Percentiles rank a stretch among this genome's conserved stretches.
Conservation (phyloP, 2,329 filamentous ascomycete species). For the Xylariaceae sp. region DNA sequence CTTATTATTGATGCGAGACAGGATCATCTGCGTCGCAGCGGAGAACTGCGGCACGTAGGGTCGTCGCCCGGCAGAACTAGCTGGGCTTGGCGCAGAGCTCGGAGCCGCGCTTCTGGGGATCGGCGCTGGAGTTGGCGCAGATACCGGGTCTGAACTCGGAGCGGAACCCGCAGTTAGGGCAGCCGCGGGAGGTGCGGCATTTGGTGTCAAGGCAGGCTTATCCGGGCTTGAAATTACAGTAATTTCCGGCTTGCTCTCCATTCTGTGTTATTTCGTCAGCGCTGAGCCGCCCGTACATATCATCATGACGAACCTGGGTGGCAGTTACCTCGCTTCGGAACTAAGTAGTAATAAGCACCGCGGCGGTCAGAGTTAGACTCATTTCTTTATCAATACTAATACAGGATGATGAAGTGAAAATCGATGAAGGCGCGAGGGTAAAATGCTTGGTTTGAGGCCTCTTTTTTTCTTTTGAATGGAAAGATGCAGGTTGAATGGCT, state of each 20-base stretch:
- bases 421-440: background rate
- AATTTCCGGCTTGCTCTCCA: conserved; percentile 9
- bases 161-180: conserved; percentile 6
- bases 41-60: conserved; percentile 35
- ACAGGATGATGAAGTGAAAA: background rate
- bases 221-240: background rate
- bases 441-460: background rate
- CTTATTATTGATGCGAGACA: conserved; percentile 37
- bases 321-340: background rate
- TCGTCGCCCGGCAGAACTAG: conserved; percentile 29
- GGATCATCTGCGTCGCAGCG: conserved; percentile 40
- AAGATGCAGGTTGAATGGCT: background rate
- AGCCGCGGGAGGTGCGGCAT: conserved; percentile 5
- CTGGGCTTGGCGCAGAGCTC: conserved; percentile 25
- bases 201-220: conserved; percentile 4
- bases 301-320: background rate
- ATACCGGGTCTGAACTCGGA: conserved; percentile 2
- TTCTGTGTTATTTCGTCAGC: background rate
- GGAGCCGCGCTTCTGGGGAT: conserved; percentile 8
- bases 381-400: background rate
- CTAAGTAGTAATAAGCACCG: background rate
- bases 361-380: background rate
- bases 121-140: conserved; percentile 6
- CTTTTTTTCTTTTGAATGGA: background rate
- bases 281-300: background rate